Conservation (phyloP, 306 rosid species). For the Ormosia emarginata region DNA sequence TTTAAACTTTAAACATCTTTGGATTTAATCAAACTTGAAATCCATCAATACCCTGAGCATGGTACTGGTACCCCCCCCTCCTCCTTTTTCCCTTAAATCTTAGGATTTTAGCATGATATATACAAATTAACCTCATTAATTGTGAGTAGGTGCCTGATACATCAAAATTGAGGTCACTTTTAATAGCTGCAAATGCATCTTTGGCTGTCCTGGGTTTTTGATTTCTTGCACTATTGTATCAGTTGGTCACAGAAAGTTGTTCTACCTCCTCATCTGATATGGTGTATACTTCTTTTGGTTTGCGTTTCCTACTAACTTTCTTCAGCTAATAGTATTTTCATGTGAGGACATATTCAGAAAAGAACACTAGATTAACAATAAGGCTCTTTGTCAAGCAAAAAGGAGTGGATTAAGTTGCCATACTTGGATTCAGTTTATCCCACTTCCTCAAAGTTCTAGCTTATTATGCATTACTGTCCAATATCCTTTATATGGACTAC, state of each 20-base stretch:
- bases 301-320: slow-evolving; percentile 8
- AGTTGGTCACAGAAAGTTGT: slow-evolving; percentile 5
- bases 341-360: not conserved
- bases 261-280: slow-evolving; percentile 11
- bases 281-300: slow-evolving; percentile 3
- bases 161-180: not conserved
- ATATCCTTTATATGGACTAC: slow-evolving; percentile 1
- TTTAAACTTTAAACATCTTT: not conserved
- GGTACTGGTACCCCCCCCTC: not conserved
- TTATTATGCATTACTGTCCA: not conserved
- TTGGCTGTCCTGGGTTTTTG: slow-evolving; percentile 1
- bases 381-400: slow-evolving; percentile 27
- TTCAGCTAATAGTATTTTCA: not conserved
- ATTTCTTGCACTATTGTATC: slow-evolving; percentile 8
- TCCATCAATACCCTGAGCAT: not conserved
- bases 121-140: slow-evolving; percentile 3
- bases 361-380: slow-evolving; percentile 1
- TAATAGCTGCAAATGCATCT: not conserved
- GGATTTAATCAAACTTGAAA: slow-evolving; percentile 3
- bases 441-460: slow-evolving; percentile 1
- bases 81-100: not conserved
- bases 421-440: slow-evolving; percentile 1
- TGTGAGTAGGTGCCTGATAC: not conserved
- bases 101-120: slow-evolving; percentile 9
- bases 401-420: not conserved